Conservation (phyloP, 331 rosid species). For the Quercus phellos region DNA sequence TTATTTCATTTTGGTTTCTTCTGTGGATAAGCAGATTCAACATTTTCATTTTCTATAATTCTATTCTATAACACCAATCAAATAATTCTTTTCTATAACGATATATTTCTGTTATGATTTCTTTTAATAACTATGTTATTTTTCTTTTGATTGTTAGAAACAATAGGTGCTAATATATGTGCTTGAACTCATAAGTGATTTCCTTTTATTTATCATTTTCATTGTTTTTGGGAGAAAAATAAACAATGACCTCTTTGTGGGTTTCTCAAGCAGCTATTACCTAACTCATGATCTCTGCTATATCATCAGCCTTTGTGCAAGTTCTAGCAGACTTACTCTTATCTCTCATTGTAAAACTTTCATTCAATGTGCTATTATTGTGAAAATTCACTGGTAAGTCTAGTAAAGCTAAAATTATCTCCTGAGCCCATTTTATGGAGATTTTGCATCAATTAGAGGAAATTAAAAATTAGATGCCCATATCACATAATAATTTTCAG, state of each 20-base stretch:
- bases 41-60: background rate
- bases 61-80: background rate
- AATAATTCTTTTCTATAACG: background rate
- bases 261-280: background rate
- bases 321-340: background rate
- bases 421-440: too few relatives aligned
- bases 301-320: background rate
- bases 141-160: background rate
- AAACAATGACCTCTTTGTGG: background rate
- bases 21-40: background rate
- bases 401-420: background rate
- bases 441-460: background rate
- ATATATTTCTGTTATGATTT: background rate
- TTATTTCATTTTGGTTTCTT: slow-evolving; percentile 7
- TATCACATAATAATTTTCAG: slow-evolving; percentile 1
- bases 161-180: background rate
- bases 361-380: background rate
- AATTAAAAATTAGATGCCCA: background rate
- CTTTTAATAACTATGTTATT: background rate
- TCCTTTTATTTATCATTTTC: too few relatives aligned
- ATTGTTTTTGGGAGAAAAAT: background rate
- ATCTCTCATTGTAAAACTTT: background rate
- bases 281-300: background rate
- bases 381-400: background rate
- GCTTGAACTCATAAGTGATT: background rate